A percentile compares a stretch with the other conserved stretches of the same genome.
Evolutionary conservation across 2,329 filamentous ascomycete species (phyloP).

Genomic region (Delphinella strobiligena): DNA sequence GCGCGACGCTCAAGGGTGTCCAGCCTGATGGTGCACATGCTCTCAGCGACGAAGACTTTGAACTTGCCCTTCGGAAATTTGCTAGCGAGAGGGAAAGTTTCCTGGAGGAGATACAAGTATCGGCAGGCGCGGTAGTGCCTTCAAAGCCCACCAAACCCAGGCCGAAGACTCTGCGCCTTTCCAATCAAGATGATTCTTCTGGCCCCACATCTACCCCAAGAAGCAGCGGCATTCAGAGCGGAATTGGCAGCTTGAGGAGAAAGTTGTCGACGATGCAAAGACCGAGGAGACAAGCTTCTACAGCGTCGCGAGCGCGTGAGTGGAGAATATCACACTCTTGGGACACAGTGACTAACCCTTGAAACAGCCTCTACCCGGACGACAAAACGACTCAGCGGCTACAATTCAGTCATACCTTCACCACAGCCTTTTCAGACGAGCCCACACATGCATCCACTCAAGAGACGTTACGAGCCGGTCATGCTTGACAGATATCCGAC

Average conservation of each 20-base stretch:
- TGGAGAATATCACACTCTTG: background rate
- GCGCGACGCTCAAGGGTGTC: constrained; percentile 46
- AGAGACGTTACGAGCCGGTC: constrained; percentile 90
- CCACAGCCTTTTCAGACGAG: constrained; percentile 83
- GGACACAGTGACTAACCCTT: too few relatives aligned
- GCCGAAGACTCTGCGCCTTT: constrained; percentile 70
- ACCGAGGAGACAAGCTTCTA: constrained; percentile 69
- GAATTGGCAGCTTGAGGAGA: constrained; percentile 77
- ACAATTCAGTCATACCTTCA: constrained; percentile 92
- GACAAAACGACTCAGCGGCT: constrained; percentile 82
- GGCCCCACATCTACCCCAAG: background rate
- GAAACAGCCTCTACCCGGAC: constrained; percentile 60
- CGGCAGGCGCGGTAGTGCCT: constrained; percentile 65
- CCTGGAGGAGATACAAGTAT: constrained; percentile 81
- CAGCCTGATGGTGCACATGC: constrained; percentile 25
- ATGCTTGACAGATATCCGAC: constrained; percentile 87
- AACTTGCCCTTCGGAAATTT: constrained; percentile 85
- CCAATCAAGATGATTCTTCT: constrained; percentile 52
- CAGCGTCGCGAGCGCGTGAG: constrained; percentile 30
- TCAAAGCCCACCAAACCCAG: constrained; percentile 48
- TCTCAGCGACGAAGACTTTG: constrained; percentile 75
- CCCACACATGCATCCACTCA: constrained; percentile 89
- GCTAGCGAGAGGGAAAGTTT: constrained; percentile 91
- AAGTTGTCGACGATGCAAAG: constrained; percentile 97
- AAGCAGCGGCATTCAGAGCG: constrained; percentile 38